phyloP scores from a whole-genome alignment of 768 basidiomycete species.

The Termitomyces bulborhizus region DNA sequence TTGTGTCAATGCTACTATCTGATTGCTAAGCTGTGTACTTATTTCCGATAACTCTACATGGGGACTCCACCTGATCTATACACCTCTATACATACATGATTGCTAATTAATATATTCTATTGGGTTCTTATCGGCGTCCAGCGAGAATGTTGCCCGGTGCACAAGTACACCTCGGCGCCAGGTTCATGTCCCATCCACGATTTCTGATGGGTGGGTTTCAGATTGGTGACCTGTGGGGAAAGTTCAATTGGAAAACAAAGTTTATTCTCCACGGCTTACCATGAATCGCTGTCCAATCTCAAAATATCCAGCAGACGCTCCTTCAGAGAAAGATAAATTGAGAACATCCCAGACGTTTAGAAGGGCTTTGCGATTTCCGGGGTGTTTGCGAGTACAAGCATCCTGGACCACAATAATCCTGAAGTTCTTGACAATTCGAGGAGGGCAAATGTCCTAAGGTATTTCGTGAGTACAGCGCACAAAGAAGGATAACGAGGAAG shows the following conservation, averaged over 20 bases:
- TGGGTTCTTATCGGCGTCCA: constrained; percentile 40
- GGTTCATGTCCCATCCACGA: constrained; percentile 66
- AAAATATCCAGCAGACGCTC: constrained; percentile 42
- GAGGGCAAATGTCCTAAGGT: constrained; percentile 53
- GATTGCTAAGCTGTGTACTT: not conserved
- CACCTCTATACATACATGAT: constrained; percentile 4
- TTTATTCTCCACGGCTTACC: constrained; percentile 34
- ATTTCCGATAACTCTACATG: not conserved
- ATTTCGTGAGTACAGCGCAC: not conserved
- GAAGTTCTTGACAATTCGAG: constrained; percentile 71
- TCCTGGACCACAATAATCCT: constrained; percentile 67
- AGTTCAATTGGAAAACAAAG: not conserved
- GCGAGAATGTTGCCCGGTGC: constrained; percentile 57
- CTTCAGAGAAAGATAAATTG: constrained; percentile 43
- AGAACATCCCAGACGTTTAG: constrained; percentile 82
- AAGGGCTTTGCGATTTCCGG: constrained; percentile 58
- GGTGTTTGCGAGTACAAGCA: constrained; percentile 43
- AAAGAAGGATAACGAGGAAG: constrained; percentile 10
- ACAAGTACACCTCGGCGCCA: constrained; percentile 65
- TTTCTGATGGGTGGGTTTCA: constrained; percentile 58
- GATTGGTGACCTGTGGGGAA: constrained; percentile 49
- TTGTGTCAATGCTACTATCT: not conserved
- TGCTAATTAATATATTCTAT: not conserved
- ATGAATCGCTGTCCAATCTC: constrained; percentile 60
- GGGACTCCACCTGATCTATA: constrained; percentile 4